Evolutionary conservation across 2,329 filamentous ascomycete species (phyloP), one percentile per base, ranked within the genome.

Genomic region (Alternaria gaisen): DNA sequence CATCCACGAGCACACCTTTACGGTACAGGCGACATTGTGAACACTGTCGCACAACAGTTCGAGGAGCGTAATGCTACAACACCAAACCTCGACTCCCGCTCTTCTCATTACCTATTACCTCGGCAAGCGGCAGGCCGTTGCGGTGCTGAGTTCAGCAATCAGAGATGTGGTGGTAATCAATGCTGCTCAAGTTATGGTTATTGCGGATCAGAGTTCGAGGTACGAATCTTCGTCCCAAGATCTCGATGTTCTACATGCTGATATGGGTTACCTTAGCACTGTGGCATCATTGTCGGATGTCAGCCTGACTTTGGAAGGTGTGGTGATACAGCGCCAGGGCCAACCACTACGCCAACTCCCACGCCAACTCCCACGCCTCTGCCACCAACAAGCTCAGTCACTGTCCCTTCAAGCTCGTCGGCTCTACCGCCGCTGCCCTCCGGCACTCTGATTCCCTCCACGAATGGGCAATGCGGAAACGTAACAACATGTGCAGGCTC

Each of bases 391-490:
- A 50, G 46, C 46, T 50, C 46, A 50, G 20, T 36, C 20, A 10
- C 30, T 26, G 14, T 7, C 5, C 46, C 46, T 5, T 38, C 63
- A 1, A 67, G 59, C 46, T 68, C 68, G 3, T 65, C 65, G 10
- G 58, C 60, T 10, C 32, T 66, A 14, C 70, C 72, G 14, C 70
- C 72, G 11, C 53, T 72, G 10, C 71, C 72, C 4, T 69, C 72
- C 0, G 71, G 71, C 36, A 67, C 59, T 3, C 51, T 74, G 6
- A 64, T 73, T 42, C 50, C 70, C 14, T 72, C 70, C 6, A 52
- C 61, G 3, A 75, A 73, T 55, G 71, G 72, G 12, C 68, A 69
- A 46, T 75, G 72, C 55, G 71, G 72, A 41, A 75, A 74, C 42
- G 53, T 56, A 7, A 75, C 72, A n/a, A 75, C 72, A 3, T 75